Evolutionary conservation across 2,329 filamentous ascomycete genomes (phyloP).

Genomic region (Penicillium sumatraense): DNA sequence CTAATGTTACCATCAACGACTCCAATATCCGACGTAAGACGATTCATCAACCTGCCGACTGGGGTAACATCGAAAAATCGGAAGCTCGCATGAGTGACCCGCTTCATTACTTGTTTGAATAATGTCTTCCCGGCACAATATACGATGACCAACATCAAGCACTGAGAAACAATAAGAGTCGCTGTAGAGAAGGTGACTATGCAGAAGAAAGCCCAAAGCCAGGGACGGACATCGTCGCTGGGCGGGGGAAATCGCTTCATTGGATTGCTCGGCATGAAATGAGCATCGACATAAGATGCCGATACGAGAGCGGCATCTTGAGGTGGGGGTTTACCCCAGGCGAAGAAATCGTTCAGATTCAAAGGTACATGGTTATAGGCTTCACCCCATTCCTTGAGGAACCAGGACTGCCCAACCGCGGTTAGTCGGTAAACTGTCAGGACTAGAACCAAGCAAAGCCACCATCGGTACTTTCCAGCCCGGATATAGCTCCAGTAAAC

Average conservation of each 20-base stretch:
- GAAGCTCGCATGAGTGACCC: constrained; percentile 80
- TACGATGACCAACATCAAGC: constrained; percentile 75
- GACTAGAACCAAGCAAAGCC: constrained; percentile 67
- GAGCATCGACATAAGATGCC: constrained; percentile 11
- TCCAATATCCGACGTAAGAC: constrained; percentile 86
- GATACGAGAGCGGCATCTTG: constrained; percentile 5
- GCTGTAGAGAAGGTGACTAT: constrained; percentile 67
- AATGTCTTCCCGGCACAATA: constrained; percentile 77
- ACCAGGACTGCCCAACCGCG: constrained; percentile 73
- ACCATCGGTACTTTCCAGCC: constrained; percentile 76
- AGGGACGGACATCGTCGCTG: constrained; percentile 68
- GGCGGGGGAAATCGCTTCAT: constrained; percentile 66
- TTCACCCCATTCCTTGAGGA: constrained; percentile 86
- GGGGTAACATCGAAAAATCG: constrained; percentile 91
- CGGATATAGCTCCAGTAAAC: constrained; percentile 88
- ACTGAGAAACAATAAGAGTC: constrained; percentile 64
- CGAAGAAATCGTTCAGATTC: constrained; percentile 19
- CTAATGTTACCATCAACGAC: constrained; percentile 88
- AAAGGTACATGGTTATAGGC: constrained; percentile 57
- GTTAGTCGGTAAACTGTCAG: constrained; percentile 67
- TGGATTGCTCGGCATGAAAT: constrained; percentile 29
- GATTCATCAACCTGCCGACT: constrained; percentile 87
- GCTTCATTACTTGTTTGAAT: constrained; percentile 72
- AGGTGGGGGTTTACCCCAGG: constrained; percentile 13
- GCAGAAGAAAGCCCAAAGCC: constrained; percentile 72